A percentile compares a stretch with the other conserved stretches of the same genome.
These are phyloP conservation scores for Microdochium bolleyi DNA, from an alignment of 2,329 filamentous ascomycete genomes.

Conservation along the genomic window DNA sequence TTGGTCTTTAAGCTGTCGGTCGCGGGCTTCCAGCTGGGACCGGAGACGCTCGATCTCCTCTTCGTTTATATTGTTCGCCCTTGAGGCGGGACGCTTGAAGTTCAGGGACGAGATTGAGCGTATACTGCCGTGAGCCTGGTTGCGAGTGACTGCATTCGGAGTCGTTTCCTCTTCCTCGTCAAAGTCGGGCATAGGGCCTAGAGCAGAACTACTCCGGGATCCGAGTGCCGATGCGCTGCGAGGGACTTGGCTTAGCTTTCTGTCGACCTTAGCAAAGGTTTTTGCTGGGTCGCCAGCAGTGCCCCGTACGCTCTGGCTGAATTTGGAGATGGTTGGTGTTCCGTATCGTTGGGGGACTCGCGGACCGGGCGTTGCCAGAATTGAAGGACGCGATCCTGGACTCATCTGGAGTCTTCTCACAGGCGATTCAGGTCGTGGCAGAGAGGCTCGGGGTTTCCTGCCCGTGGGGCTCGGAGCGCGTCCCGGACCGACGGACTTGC, in stretches of 20 bases:
- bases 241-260: slow-evolving; percentile 42
- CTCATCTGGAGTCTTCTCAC: slow-evolving; percentile 60
- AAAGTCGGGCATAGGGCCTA: slow-evolving; percentile 21
- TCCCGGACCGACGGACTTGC: slow-evolving; percentile 75
- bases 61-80: slow-evolving; percentile 43
- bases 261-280: slow-evolving; percentile 34
- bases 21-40: slow-evolving; percentile 71
- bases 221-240: slow-evolving; percentile 55
- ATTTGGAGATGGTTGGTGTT: slow-evolving; percentile 53
- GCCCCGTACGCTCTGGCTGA: slow-evolving; percentile 56
- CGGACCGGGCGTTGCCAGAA: slow-evolving; percentile 40
- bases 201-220: not conserved
- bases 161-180: slow-evolving; percentile 53
- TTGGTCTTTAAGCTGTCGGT: slow-evolving; percentile 84
- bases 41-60: slow-evolving; percentile 69
- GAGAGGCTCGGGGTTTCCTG: slow-evolving; percentile 65
- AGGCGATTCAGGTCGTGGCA: slow-evolving; percentile 85
- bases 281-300: slow-evolving; percentile 56
- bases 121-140: slow-evolving; percentile 44
- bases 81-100: slow-evolving; percentile 44
- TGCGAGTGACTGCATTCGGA: slow-evolving; percentile 32
- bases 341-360: slow-evolving; percentile 50
- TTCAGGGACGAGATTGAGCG: slow-evolving; percentile 48
- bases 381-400: slow-evolving; percentile 47
- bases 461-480: slow-evolving; percentile 64